Base-by-base conservation (phyloP, 1,284 basidiomycete species). In the Trametes versicolor region DNA sequence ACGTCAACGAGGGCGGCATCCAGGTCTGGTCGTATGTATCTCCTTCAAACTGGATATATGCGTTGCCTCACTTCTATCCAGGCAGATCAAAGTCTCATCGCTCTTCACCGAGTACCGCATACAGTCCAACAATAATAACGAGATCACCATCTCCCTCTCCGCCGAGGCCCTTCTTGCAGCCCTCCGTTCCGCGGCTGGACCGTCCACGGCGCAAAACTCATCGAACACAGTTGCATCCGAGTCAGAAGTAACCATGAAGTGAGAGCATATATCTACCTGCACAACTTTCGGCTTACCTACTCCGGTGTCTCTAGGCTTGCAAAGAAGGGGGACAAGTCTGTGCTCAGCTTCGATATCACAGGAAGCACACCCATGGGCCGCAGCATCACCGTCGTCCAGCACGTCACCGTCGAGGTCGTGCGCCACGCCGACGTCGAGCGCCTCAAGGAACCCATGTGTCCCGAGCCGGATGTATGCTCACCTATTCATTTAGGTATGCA, bases 1-100 rank as follows among this genome's bases (percentile, higher is more conserved):
- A 95, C 68, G 85, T 85, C 45, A 92, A 89, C 65, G 92, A 93
- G 69, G 94, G 93, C 8, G 94, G 95, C 2, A 91, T 95, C 8
- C 94, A 96, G 76, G 93, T 96, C 53, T 97, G 95, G 95, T 95
- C 94, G 95, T 96, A 72, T 77, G 94, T 87, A 25, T 64, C 10
- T 8, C 17, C 19, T 19, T 17, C 7, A 3, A 25, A n/a, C 43
- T 37, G 80, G 1, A 1, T n/a, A 15, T 36, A 12, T 5, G 1
- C 13, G 36, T 45, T 5, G 21, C 9, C 6, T n/a, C n/a, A 23
- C 43, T 2, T 13, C n/a, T 78, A 1, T 50, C 17, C 45, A 91
- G 87, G 15, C 83, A 86, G 71, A 85, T 89, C 70, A 89, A 89
- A 75, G 82, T 87, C 9, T 83, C 87, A n/a, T 88, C 92, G 0